Percentiles rank a stretch among this genome's conserved stretches.
Conservation (phyloP, 371 early-diverging fungal genomes). For the Umbelopsis sp. region DNA sequence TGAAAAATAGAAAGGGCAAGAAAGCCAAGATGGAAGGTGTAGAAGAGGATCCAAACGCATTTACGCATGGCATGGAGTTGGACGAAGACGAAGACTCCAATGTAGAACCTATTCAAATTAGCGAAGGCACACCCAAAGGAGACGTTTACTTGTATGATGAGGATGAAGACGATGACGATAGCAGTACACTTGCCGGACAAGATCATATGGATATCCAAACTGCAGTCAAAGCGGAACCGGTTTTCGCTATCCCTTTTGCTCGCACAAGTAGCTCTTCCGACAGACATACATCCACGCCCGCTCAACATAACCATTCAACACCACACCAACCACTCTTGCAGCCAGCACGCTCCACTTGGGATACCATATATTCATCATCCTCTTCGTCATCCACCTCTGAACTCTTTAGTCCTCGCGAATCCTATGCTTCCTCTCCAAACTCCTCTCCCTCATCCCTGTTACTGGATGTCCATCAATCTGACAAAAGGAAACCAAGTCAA, state of each 20-base stretch:
- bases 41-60: conserved; percentile 14
- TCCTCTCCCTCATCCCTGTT: conserved; percentile 21
- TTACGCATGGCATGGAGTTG: conserved; percentile 13
- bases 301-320: background rate
- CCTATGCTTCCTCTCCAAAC: conserved; percentile 23
- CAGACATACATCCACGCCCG: background rate
- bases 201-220: conserved; percentile 17
- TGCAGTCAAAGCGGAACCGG: conserved; percentile 17
- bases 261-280: conserved; percentile 10
- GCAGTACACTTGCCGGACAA: conserved; percentile 17
- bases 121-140: conserved; percentile 12
- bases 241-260: conserved; percentile 16
- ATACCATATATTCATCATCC: conserved; percentile 9
- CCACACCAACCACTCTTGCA: background rate
- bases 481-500: background rate
- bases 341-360: conserved; percentile 7
- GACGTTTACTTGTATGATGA: conserved; percentile 12
- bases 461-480: conserved; percentile 12
- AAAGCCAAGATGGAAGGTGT: conserved; percentile 12
- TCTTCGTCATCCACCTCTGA: conserved; percentile 23
- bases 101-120: conserved; percentile 3
- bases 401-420: conserved; percentile 29
- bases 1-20: conserved; percentile 24
- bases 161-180: conserved; percentile 12
- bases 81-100: conserved; percentile 18